Percentiles rank a stretch among this genome's conserved stretches.
phyloP scores from a whole-genome alignment of 164 flowering plant genomes.

The Warburgia ugandensis region DNA sequence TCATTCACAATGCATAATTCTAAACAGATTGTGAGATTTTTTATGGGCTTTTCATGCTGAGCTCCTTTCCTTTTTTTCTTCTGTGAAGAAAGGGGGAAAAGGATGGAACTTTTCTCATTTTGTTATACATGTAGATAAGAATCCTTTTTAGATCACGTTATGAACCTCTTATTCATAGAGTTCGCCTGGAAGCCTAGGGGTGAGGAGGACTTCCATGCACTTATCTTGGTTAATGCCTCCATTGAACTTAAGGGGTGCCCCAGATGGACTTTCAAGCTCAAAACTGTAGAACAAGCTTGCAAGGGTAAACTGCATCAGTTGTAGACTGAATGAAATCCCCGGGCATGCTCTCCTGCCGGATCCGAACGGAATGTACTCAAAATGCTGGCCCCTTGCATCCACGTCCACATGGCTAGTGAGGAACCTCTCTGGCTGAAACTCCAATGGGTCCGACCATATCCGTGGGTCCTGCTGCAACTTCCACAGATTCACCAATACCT shows the following conservation, averaged over 20 bases:
- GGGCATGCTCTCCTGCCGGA: slow-evolving; percentile 7
- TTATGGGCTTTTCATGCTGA: too few relatives aligned
- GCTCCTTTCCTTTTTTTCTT: too few relatives aligned
- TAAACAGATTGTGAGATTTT: too few relatives aligned
- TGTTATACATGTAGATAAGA: too few relatives aligned
- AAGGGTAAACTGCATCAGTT: not conserved
- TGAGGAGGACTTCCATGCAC: not conserved
- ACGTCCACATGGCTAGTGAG: slow-evolving; percentile 5
- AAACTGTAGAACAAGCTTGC: slow-evolving; percentile 7
- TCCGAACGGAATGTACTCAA: slow-evolving; percentile 12
- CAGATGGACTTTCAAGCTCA: not conserved
- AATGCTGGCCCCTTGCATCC: not conserved
- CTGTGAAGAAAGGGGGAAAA: too few relatives aligned
- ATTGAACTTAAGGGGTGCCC: slow-evolving; percentile 3
- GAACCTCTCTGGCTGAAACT: slow-evolving; percentile 2
- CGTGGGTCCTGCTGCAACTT: slow-evolving; percentile 6
- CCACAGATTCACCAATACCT: slow-evolving; percentile 3
- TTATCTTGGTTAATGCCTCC: not conserved
- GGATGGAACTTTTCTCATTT: too few relatives aligned
- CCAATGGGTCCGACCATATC: slow-evolving; percentile 4
- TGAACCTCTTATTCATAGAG: slow-evolving; percentile 1
- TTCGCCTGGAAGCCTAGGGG: not conserved
- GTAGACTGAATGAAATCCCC: not conserved
- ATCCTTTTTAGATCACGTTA: too few relatives aligned
- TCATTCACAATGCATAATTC: too few relatives aligned